These are phyloP conservation scores for Backusella australiensis DNA, from an alignment of 192 early-diverging fungal genomes.

Conservation along the genomic window DNA sequence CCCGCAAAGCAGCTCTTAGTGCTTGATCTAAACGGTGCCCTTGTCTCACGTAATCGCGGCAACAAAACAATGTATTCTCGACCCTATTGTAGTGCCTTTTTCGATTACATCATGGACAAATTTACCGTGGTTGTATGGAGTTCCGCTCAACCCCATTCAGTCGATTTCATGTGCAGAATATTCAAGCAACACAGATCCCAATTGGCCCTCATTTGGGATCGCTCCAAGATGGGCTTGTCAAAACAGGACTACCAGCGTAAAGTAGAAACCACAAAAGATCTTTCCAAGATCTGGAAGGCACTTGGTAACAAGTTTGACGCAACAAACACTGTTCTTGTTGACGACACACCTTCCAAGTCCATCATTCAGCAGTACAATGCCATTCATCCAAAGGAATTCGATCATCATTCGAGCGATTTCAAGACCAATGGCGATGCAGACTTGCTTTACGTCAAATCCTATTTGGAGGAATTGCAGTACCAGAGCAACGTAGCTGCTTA, in stretches of 20 bases:
- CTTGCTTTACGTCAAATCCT: constrained; percentile 38
- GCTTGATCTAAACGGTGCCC: constrained; percentile 71
- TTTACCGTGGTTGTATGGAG: constrained; percentile 79
- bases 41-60: constrained; percentile 46
- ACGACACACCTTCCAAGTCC: constrained; percentile 49
- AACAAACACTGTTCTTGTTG: constrained; percentile 51
- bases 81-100: constrained; percentile 51
- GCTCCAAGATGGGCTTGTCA: constrained; percentile 46
- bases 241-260: constrained; percentile 39
- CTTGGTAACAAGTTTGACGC: constrained; percentile 28
- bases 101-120: constrained; percentile 50
- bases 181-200: constrained; percentile 36
- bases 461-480: constrained; percentile 28
- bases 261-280: constrained; percentile 57
- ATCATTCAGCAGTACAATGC: constrained; percentile 52
- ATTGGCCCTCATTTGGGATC: constrained; percentile 59
- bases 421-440: constrained; percentile 32
- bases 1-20: constrained; percentile 50
- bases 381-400: constrained; percentile 39
- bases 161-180: constrained; percentile 52
- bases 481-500: constrained; percentile 47
- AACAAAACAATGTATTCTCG: constrained; percentile 33
- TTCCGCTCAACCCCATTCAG: constrained; percentile 55
- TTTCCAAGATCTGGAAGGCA: constrained; percentile 52
- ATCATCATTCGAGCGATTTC: constrained; percentile 16